Evolutionary conservation across 805 yeast species (phyloP), one percentile per base, ranked within the genome.

Genomic region (Maudiozyma saulgeensis): DNA sequence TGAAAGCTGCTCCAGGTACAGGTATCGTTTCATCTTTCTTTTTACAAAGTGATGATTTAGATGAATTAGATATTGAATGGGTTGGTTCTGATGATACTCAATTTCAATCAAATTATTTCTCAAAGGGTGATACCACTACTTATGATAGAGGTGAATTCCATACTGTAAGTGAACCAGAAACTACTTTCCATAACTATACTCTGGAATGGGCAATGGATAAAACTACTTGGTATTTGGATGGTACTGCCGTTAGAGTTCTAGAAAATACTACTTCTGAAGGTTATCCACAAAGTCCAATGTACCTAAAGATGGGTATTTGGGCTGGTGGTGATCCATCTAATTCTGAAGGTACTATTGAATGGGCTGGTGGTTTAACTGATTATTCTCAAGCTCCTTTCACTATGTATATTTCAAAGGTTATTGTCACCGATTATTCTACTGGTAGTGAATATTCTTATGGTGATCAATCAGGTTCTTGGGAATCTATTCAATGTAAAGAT

Each of bases 241-340:
- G 91, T 28, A 61, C 54, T 7, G 71, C 74, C 0, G 79, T 87
- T 9, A 80, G 97, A 71, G 77, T 85, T 1, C 68, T 90, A 48
- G 41, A 60, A 11, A 73, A 78, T 49, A 68, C 70, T 49, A 70
- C 81, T 21, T 62, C 78, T 16, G 75, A 79, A 60, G 95, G 95
- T 5, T 90, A 78, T 66, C 97, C 97, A 41, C 96, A 89, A 69
- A 71, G 88, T n/a, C 97, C 97, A 45, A 87, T 89, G 90, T 75
- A 70, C 55, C 63, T 84, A 12, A 74, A 70, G 61, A 70, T 79
- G 53, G 91, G 93, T 55, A 68, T 80, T 32, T 84, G 93, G 91
- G 89, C 89, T 4, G 91, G 90, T 58, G 93, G 93, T 63, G 89
- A 84, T 64, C 70, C 84, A 28, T 56, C 70, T 25, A 83, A 83